Evolutionary conservation across 805 yeast genomes (phyloP).

Genomic region (Vanderwaltozyma verrucispora): DNA sequence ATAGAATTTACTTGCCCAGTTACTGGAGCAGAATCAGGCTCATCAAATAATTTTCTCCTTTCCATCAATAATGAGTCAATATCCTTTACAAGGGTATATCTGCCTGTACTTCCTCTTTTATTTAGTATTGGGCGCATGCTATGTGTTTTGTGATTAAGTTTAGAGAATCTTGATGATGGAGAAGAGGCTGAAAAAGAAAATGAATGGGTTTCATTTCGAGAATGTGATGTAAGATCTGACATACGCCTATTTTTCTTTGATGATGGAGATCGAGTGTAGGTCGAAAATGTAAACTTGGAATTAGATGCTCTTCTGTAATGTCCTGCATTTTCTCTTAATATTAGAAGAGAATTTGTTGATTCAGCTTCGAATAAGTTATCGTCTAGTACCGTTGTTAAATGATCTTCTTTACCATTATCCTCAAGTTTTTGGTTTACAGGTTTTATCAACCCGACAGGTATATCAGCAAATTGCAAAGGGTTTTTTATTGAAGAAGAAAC

Average conservation of each 20-base stretch:
- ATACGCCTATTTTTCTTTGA: slow-evolving; percentile 10
- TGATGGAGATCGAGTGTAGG: neutral
- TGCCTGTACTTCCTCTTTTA: slow-evolving; percentile 16
- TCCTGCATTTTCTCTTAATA: slow-evolving; percentile 15
- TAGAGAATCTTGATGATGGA: slow-evolving; percentile 11
- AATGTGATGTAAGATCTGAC: slow-evolving; percentile 16
- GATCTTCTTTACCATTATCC: slow-evolving; percentile 1
- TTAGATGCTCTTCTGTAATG: slow-evolving; percentile 3
- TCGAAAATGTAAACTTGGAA: neutral
- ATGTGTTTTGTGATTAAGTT: slow-evolving; percentile 3
- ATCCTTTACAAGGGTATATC: slow-evolving; percentile 7
- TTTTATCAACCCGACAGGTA: slow-evolving; percentile 16
- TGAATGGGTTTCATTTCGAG: slow-evolving; percentile 11
- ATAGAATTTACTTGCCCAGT: slow-evolving; percentile 1
- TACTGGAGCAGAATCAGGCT: slow-evolving; percentile 5
- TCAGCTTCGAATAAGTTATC: slow-evolving; percentile 22
- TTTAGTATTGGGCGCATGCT: slow-evolving; percentile 12
- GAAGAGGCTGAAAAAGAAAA: slow-evolving; percentile 16
- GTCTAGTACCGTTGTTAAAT: slow-evolving; percentile 12
- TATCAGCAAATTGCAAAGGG: slow-evolving; percentile 19
- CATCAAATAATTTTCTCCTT: slow-evolving; percentile 2
- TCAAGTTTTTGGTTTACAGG: slow-evolving; percentile 6
- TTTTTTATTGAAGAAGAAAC: slow-evolving; percentile 24
- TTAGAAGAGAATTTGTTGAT: slow-evolving; percentile 15
- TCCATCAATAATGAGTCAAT: slow-evolving; percentile 1